Evolutionary conservation across 2,329 filamentous ascomycete species (phyloP), one percentile per base, ranked within the genome.

Genomic region (Aspergillus costaricaensis): DNA sequence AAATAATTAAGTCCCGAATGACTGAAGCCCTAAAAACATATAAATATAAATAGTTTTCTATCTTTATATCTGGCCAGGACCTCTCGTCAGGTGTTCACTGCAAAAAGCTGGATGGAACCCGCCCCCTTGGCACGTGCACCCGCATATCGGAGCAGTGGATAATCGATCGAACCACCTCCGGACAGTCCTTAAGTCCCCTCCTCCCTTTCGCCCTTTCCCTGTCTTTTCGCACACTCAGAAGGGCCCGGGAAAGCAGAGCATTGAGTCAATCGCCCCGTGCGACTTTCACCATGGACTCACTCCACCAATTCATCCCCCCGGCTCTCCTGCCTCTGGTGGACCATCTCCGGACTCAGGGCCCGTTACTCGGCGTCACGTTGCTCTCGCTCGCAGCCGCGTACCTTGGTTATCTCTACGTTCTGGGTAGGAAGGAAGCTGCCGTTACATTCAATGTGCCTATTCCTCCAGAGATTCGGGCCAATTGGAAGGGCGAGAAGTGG

Each of bases 391-490:
- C 66, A 48, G 73, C 72, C 30, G 54, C 70, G 32, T 74, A 73
- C 63, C 65, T 71, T 47, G 71, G 71, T 61, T 75, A 74, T 57
- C 57, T 70, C 47, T 77, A 72, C 62, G 23, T 73, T 41, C 61
- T 67, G 23, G 61, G 68, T 50, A 62, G 65, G 21, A 69, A 64
- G 55, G 76, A 79, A 63, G 68, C 70, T 3, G 69, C 76, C 2
- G 71, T 77, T 38, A 53, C 68, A 2, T 79, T 78, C 65, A 74
- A 74, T 52, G 73, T 79, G 1, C 74, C 76, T 4, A 55, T 76
- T 6, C 77, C 77, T 0, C 57, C 67, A 1, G 75, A 78, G 49
- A 62, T 79, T 36, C 70, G 70, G 25, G 60, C 71, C 1, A 66
- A 71, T 47, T 72, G 70, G 66, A 51, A 62, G 0, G 73, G 72